Evolutionary conservation across 257 asterid species (phyloP).

Genomic region (Solanum stenotomum): DNA sequence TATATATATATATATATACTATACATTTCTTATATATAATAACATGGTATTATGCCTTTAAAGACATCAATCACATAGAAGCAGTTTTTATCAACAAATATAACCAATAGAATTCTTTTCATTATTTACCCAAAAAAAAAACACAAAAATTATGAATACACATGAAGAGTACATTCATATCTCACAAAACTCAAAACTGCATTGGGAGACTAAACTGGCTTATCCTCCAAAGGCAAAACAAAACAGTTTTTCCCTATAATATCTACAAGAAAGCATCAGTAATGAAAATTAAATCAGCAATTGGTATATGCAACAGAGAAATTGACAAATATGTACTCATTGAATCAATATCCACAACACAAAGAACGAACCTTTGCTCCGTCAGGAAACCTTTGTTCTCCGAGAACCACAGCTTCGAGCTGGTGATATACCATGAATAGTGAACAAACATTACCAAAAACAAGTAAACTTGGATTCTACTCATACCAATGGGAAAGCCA

Average conservation of each 20-base stretch:
- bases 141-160: background rate
- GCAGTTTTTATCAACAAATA: background rate
- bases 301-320: background rate
- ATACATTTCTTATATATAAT: background rate
- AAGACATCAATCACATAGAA: background rate
- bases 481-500: slow-evolving; percentile 51
- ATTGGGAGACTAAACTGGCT: background rate
- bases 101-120: background rate
- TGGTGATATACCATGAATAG: background rate
- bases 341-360: background rate
- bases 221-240: background rate
- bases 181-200: background rate
- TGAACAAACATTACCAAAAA: background rate
- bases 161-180: background rate
- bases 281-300: background rate
- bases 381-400: background rate
- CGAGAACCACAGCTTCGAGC: background rate
- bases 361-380: background rate
- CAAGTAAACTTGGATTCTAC: background rate
- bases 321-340: background rate
- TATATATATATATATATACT: background rate
- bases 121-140: background rate
- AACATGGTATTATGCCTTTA: background rate
- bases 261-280: background rate
- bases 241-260: background rate